Evolutionary conservation across 768 basidiomycete species (phyloP).

Genomic region (Mrakia blollopis): DNA sequence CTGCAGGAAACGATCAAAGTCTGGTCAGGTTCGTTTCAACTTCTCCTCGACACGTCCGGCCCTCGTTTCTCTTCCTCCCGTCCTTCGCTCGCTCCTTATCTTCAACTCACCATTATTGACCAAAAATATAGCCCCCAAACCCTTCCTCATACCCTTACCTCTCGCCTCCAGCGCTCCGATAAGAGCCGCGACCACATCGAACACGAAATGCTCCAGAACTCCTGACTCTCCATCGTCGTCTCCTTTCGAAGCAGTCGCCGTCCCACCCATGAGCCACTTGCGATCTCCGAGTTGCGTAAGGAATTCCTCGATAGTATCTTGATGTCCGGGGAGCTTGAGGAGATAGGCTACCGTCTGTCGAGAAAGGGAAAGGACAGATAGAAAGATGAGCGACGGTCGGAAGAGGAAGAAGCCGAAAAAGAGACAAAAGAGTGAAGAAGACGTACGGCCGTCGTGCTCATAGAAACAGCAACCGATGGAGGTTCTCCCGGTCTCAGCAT

Average conservation of each 20-base stretch:
- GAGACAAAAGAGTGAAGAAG: not conserved
- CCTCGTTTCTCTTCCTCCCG: no score
- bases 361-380: not conserved
- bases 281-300: conserved; percentile 25
- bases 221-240: conserved; percentile 3
- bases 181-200: conserved; percentile 21
- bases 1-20: conserved; percentile 1
- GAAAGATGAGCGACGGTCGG: not conserved
- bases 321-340: conserved; percentile 12
- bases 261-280: conserved; percentile 33
- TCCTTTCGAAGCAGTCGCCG: not conserved
- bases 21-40: not conserved
- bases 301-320: conserved; percentile 14
- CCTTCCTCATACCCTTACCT: conserved; percentile 13
- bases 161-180: conserved; percentile 10
- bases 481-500: conserved; percentile 13
- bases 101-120: conserved; percentile 28
- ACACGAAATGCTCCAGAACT: conserved; percentile 30
- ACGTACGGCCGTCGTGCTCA: conserved; percentile 5
- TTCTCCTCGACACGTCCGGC: not conserved
- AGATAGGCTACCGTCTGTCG: conserved; percentile 26
- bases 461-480: not conserved
- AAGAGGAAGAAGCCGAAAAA: not conserved
- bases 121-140: conserved; percentile 24
- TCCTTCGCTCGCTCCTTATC: no score